Conservation (phyloP, 2,329 filamentous ascomycete genomes). For the Scedosporium boydii region DNA sequence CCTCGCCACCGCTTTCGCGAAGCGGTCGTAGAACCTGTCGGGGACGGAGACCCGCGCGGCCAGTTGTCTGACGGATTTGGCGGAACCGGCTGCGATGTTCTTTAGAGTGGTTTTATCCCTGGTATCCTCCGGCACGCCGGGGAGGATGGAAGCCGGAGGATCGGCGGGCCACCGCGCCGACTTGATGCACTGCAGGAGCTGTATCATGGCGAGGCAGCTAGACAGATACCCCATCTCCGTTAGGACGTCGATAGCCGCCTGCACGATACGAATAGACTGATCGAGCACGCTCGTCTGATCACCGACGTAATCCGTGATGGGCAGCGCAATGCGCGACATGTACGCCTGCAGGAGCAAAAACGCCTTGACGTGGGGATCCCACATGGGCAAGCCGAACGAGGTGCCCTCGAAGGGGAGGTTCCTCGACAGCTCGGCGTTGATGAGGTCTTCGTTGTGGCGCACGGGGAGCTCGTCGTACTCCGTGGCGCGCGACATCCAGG, state of each 20-base stretch:
- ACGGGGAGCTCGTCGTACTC: slow-evolving; percentile 98
- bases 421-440: slow-evolving; percentile 82
- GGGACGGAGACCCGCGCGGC: slow-evolving; percentile 43
- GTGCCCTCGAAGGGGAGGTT: slow-evolving; percentile 59
- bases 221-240: slow-evolving; percentile 79
- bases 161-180: slow-evolving; percentile 85
- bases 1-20: slow-evolving; percentile 49
- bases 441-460: slow-evolving; percentile 94
- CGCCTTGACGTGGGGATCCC: slow-evolving; percentile 96
- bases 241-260: slow-evolving; percentile 88
- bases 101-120: slow-evolving; percentile 33
- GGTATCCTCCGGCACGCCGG: slow-evolving; percentile 47
- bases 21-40: slow-evolving; percentile 30
- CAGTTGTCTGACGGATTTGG: slow-evolving; percentile 21
- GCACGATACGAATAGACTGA: slow-evolving; percentile 92
- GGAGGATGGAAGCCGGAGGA: slow-evolving; percentile 67
- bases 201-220: slow-evolving; percentile 73
- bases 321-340: slow-evolving; percentile 85
- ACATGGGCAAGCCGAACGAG: slow-evolving; percentile 72
- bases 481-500: slow-evolving; percentile 86
- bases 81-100: slow-evolving; percentile 20
- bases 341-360: slow-evolving; percentile 91
- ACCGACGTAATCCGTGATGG: slow-evolving; percentile 94
- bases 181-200: slow-evolving; percentile 84
- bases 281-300: slow-evolving; percentile 86